A percentile compares a stretch with the other conserved stretches of the same genome.
Conservation (phyloP, 2,329 filamentous ascomycete genomes). For the Piedraia hortae region DNA sequence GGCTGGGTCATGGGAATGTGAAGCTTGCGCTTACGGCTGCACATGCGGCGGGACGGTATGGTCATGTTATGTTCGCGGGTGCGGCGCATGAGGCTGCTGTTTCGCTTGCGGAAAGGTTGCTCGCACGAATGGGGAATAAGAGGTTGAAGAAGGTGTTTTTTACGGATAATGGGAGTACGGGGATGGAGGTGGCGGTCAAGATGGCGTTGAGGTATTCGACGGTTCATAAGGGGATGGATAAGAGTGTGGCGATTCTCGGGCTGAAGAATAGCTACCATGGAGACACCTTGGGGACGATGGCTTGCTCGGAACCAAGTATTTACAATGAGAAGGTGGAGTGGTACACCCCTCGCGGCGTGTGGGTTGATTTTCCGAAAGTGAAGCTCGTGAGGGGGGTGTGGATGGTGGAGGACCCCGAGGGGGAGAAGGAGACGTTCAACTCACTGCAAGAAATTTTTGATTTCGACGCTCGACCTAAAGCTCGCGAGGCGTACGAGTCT, state of each 20-base stretch:
- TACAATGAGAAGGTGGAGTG: constrained; percentile 69
- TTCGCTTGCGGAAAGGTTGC: constrained; percentile 34
- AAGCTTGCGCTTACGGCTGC: constrained; percentile 45
- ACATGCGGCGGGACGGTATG: constrained; percentile 58
- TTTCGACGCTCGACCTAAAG: constrained; percentile 12
- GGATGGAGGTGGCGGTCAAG: constrained; percentile 59
- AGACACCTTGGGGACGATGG: constrained; percentile 73
- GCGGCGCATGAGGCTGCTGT: constrained; percentile 57
- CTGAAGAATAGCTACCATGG: constrained; percentile 64
- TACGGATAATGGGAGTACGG: constrained; percentile 62
- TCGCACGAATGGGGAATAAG: constrained; percentile 31
- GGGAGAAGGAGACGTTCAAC: constrained; percentile 17
- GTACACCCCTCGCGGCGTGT: constrained; percentile 51
- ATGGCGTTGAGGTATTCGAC: constrained; percentile 43
- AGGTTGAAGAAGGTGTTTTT: constrained; percentile 49
- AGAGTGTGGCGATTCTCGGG: constrained; percentile 37
- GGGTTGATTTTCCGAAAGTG: constrained; percentile 55
- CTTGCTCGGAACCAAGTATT: constrained; percentile 47
- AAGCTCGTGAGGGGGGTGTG: constrained; percentile 38
- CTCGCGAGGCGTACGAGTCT: constrained; percentile 5
- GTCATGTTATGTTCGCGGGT: constrained; percentile 68
- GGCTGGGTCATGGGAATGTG: constrained; percentile 53
- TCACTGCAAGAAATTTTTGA: constrained; percentile 33
- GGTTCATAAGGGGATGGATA: constrained; percentile 3
- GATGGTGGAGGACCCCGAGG: constrained; percentile 30